phyloP scores from a whole-genome alignment of 2,329 filamentous ascomycete genomes.

The Colletotrichum siamense region DNA sequence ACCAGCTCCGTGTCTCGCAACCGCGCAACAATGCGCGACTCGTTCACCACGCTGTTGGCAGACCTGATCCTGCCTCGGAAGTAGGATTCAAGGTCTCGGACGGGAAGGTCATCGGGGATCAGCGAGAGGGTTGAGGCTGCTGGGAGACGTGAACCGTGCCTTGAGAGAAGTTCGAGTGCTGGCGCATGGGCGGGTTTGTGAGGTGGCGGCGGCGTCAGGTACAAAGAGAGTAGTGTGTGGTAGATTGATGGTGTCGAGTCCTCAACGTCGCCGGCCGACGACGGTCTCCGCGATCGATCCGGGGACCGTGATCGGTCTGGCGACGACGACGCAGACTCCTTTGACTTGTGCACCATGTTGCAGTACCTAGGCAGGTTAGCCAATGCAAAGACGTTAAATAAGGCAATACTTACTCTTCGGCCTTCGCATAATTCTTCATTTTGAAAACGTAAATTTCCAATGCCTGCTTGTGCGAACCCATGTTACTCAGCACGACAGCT shows the following conservation, averaged over 20 bases:
- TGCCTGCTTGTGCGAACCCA: constrained; percentile 94
- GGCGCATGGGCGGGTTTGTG: constrained; percentile 77
- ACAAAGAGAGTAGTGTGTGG: constrained; percentile 87
- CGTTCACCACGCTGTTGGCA: constrained; percentile 82
- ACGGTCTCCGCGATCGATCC: constrained; percentile 31
- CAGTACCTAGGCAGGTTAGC: constrained; percentile 69
- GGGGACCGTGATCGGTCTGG: constrained; percentile 23
- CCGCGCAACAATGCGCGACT: constrained; percentile 77
- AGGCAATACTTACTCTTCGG: constrained; percentile 76
- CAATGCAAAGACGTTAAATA: background rate
- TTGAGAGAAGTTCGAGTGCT: constrained; percentile 85
- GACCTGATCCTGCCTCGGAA: constrained; percentile 90
- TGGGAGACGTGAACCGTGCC: constrained; percentile 89
- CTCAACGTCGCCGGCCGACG: constrained; percentile 41
- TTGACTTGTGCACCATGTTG: constrained; percentile 78
- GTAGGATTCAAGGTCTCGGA: constrained; percentile 84
- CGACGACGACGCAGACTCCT: constrained; percentile 48
- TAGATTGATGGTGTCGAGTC: constrained; percentile 81
- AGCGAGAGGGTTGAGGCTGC: constrained; percentile 85
- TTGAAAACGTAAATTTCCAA: constrained; percentile 98
- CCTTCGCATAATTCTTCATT: constrained; percentile 83
- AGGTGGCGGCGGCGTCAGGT: constrained; percentile 79
- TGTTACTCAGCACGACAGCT: constrained; percentile 90
- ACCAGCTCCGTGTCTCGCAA: constrained; percentile 81
- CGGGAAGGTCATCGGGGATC: constrained; percentile 80